Base-by-base conservation (phyloP, 1,139 yeast genomes). In the Lodderomyces oxycetoniae region DNA sequence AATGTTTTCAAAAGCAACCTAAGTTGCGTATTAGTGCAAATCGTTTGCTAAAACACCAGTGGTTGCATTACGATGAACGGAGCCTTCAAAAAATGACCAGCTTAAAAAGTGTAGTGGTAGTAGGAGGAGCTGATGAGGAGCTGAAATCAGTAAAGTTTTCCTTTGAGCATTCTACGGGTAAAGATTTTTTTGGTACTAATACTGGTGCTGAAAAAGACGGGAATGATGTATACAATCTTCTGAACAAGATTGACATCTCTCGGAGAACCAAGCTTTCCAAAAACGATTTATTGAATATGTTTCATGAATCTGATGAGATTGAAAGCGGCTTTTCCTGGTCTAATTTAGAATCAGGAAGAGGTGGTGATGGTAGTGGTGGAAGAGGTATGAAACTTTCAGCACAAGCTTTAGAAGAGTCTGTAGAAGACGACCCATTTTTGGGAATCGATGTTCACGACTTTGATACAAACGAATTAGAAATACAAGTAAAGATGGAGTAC, bases 1-100 rank as follows among this genome's bases (percentile, higher is more conserved):
- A 74, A 39, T 91, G 97, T 53, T 87, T 89, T 45, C 88, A 83
- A 47, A 81, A 80, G 49, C 81, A 80, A 45, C 87, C 91, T 0
- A 65, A 63, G 28, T 56, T 76, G 19, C 62, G 95, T 39, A 63
- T 67, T 2, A 59, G 74, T 10, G 93, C 93, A 0, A 62, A 61
- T 29, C 56, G 71, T 17, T 60, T 86, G 23, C 55, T 78, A 13
- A 60, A 64, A 26, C 91, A 84, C 49, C 68, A 69, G 20, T 85
- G 95, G 95, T 48, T 79, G 16, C 45, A 50, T n/a, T 44, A 38
- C 27, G 20, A 16, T 12, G n/a, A 24, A 6, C 9, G 12, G 9
- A n/a, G 26, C 14, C 7, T 14, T 6, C 14, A 24, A 12, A 10
- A 24, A 14, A 10, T 10, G 7, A 10, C 12, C 14, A 24, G 26